phyloP scores from a whole-genome alignment of 148 eudicot species.

The Vaccinium darrowii region DNA sequence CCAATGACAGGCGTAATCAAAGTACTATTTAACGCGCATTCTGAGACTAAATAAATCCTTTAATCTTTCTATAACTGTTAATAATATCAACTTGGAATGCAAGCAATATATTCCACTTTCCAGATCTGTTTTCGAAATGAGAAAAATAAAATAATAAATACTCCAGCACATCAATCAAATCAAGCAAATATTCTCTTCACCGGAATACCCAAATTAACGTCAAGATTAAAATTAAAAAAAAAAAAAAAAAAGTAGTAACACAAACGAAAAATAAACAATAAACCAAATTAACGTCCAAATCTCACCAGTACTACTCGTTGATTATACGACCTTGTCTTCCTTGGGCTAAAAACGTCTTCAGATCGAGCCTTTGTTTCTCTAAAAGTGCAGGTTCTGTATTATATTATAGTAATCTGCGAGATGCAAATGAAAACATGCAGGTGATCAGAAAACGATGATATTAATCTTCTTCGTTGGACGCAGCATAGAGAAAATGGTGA shows the following conservation, averaged over 20 bases:
- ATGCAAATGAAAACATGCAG: slow-evolving; percentile 3
- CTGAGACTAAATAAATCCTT: not conserved
- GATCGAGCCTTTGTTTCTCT: not conserved
- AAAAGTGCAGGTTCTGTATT: not conserved
- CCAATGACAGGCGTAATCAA: not conserved
- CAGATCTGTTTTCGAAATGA: not conserved
- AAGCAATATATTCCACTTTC: slow-evolving; percentile 12
- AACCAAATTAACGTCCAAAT: not conserved
- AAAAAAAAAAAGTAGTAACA: not conserved
- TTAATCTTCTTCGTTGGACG: no score
- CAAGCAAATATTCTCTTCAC: not conserved
- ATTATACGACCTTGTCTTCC: not conserved
- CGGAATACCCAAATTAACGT: not conserved
- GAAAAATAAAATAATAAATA: not conserved
- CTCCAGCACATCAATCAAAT: not conserved
- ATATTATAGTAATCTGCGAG: slow-evolving; percentile 13
- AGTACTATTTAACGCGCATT: not conserved
- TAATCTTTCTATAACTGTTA: not conserved
- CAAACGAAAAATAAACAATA: not conserved
- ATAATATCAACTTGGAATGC: slow-evolving; percentile 20
- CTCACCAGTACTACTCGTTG: not conserved
- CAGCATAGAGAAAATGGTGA: no score
- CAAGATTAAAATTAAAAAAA: not conserved
- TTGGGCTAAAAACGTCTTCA: not conserved
- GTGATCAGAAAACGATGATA: not conserved